Evolutionary conservation across 129 eudicot genomes (phyloP), one percentile per base, ranked within the genome.

Genomic region (Artemisia annua): DNA sequence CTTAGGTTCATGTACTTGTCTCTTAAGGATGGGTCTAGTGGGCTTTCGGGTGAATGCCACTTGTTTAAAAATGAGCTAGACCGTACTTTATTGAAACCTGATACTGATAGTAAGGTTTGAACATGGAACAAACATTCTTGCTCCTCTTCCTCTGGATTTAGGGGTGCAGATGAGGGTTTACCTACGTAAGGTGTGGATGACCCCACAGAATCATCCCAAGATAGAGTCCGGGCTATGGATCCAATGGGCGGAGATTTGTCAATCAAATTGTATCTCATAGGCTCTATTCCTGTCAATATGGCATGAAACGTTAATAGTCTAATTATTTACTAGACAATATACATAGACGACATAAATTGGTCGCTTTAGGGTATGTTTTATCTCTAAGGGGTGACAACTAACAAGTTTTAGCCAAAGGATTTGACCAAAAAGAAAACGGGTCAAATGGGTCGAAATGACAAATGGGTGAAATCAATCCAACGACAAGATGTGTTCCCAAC

Each of bases 231-330:
- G 64, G 97, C 91, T 74, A 95, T 85, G 69, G 99, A 95, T 74
- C 96, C 99, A 39, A 95, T 95, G 2, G 89, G 99, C 1, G 99
- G 99, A 7, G 99, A 95, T 80, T 95, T 95, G 77, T 85, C 99
- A 55, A 95, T 90, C 78, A 91, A 74, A 70, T 91, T 95, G 54
- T 87, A 90, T 77, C 65, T 77, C 65, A 84, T 59, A 11, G 70
- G 67, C 39, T 81, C 83, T 5, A 28, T n/a, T 11, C 90, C 98
- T 87, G 88, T 55, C 70, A 22, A 57, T 51, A 68, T n/a, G n/a
- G 57, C 19, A 16, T 64, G 50, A 76, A 35, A 46, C 35, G 48
- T 68, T 32, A 56, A 56, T 14, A 28, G 6, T 66, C 57, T 17
- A 52, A 15, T 13, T 15, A 46, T 73, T 15, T 63, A 32, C 20